phyloP scores from a whole-genome alignment of 176 grass and related monocot species.

The Musa itinerans region DNA sequence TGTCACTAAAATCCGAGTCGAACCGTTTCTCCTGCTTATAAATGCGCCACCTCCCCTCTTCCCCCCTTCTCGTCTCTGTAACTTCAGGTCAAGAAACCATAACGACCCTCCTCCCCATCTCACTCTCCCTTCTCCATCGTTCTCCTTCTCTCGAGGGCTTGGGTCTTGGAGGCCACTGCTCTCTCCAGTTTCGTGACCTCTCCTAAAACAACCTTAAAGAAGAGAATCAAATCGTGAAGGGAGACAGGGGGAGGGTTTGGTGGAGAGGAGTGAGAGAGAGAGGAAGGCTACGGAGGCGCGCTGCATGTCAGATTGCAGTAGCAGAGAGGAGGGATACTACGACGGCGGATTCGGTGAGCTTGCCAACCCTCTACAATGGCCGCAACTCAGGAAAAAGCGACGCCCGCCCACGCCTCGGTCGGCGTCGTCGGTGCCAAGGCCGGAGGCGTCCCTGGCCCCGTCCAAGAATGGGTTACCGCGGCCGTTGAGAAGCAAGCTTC shows the following conservation, averaged over 20 bases:
- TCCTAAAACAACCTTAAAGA: too few relatives aligned
- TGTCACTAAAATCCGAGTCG: too few relatives aligned
- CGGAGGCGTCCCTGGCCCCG: conserved; percentile 6
- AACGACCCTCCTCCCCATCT: conserved; percentile 8
- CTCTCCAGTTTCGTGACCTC: too few relatives aligned
- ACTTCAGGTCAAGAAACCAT: conserved; percentile 21
- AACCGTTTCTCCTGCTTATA: too few relatives aligned
- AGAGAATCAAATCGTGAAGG: neutral
- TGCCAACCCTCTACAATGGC: conserved; percentile 94
- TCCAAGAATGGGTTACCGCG: conserved; percentile 32
- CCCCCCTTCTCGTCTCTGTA: neutral
- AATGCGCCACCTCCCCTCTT: conserved; percentile 1
- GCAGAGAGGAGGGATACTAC: conserved; percentile 76
- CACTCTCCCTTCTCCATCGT: neutral
- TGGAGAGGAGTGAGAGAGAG: conserved; percentile 22
- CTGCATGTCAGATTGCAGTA: conserved; percentile 90
- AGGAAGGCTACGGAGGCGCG: conserved; percentile 45
- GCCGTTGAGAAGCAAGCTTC: conserved; percentile 18
- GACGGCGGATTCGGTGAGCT: conserved; percentile 78
- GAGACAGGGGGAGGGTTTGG: conserved; percentile 9
- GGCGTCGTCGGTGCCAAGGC: conserved; percentile 9
- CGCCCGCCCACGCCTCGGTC: conserved; percentile 36
- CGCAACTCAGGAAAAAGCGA: conserved; percentile 98
- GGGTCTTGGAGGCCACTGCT: too few relatives aligned
- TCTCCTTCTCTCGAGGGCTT: too few relatives aligned